Base-by-base conservation (phyloP, 2,329 filamentous ascomycete species). In the Colletotrichum falcatum region DNA sequence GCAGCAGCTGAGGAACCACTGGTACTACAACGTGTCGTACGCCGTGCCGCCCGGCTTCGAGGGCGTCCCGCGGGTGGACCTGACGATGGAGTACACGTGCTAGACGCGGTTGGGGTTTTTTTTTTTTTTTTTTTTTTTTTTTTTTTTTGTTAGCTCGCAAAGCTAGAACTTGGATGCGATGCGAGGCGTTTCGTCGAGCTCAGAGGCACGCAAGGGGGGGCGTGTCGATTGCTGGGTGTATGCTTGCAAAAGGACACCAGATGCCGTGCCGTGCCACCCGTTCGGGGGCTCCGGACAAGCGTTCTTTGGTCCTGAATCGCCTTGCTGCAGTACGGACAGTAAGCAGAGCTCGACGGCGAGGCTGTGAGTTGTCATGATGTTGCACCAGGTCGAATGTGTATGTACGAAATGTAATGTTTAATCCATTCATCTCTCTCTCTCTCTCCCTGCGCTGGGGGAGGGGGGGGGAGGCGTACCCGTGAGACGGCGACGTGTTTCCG, bases 1-100 rank as follows among this genome's bases (percentile, higher is more conserved):
- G 0, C 73, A 74, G 14, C 75, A 74, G 11, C 74, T 85, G 55
- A 78, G 81, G 51, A 77, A 83, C 60, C 82, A 85, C 60, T 77
- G 78, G 69, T 81, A 81, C 26, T 85, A 85, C 44, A 86, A 85
- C 48, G 78, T 86, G 33, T 84, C 83, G 2, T 86, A 84, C 70
- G 79, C 76, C 4, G 83, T 85, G 1, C 82, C 83, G 0, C 71
- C 71, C 0, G 78, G 74, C 2, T 85, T 83, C 51, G 70, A 77
- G 20, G 82, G 83, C 2, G 75, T 75, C 44, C 81, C 83, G 5
- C 76, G 67, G 44, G 78, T 84, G 12, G 75, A 75, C 3, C 77
- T 84, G 30, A 74, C 78, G 33, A 75, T 79, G 63, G 73, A 75
- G 46, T 79, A 79, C 39, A 79, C 76, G 0, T 79, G 77, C 14